Base-by-base conservation (phyloP, 768 basidiomycete species). In the Amyloporia xantha region DNA sequence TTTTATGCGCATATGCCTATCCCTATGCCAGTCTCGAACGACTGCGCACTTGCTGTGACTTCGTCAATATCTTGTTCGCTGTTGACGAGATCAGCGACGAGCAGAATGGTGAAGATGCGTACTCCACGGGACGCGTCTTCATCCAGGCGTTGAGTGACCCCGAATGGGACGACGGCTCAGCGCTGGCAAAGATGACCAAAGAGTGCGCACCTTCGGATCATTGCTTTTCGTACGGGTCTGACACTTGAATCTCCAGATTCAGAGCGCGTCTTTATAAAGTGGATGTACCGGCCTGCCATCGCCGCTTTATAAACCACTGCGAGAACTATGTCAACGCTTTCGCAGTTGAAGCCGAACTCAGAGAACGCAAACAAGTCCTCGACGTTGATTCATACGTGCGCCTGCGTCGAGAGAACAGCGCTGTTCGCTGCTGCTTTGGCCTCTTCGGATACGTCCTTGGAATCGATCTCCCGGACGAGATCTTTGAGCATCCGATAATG, bases 301-400 rank as follows among this genome's bases (percentile, higher is more conserved):
- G 37, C 37, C 41, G 45, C 11, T 41, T 44, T 17, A 5, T 52
- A 20, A 23, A 37, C 13, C 37, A 47, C 35, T 54, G 45, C 47
- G 33, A 47, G 7, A 40, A 47, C 35, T 50, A 51, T 20, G 41
- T 81, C 19, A 66, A 74, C 21, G 74, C 71, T 40, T 77, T 86
- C 2, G 71, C 71, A 13, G 64, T 61, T 44, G 57, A 59, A 47
- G 57, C 57, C 7, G 57, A 54, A 21, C 44, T 49, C 19, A 59
- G 62, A 27, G 49, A 52, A 21, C 46, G 47, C 35, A 43, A 50
- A 19, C 41, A 53, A 3, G 47, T 60, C 45, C 62, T 63, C 41
- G 50, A 45, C 49, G 44, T 62, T 38, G 52, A 56, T 12, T 21
- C 46, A 9, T 64, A 59, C 52, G 49, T 56, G 26, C 21, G 43